Evolutionary conservation across 2,329 filamentous ascomycete species (phyloP).

Genomic region (Albifimbria verrucaria): DNA sequence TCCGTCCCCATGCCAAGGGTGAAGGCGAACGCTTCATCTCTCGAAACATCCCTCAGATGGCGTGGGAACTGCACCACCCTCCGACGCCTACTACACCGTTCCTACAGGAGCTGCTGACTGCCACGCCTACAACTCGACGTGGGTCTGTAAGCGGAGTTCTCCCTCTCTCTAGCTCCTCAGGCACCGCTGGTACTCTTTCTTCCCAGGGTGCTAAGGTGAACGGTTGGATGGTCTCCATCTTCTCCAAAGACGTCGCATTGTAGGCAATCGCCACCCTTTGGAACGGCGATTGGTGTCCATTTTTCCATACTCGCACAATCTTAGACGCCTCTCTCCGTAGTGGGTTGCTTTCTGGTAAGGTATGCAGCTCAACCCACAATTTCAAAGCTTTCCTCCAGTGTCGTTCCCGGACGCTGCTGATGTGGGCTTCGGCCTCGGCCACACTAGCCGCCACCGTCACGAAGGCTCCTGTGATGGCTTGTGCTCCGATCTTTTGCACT

Average conservation of each 20-base stretch:
- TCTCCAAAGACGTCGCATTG: background rate
- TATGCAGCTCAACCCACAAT: slow-evolving; percentile 5
- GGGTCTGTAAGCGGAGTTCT: background rate
- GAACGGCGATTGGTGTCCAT: background rate
- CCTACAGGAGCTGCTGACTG: background rate
- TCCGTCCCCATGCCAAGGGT: background rate
- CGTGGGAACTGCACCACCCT: background rate
- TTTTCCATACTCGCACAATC: slow-evolving; percentile 1
- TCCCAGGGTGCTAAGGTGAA: background rate
- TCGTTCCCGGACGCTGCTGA: slow-evolving; percentile 5
- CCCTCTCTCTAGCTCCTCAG: background rate
- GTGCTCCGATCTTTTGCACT: slow-evolving; percentile 4
- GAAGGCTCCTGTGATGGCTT: slow-evolving; percentile 7
- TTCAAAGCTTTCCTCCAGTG: slow-evolving; percentile 5
- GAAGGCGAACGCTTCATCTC: background rate
- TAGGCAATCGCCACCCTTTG: background rate
- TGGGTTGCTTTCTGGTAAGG: slow-evolving; percentile 6
- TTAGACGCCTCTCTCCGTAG: slow-evolving; percentile 5
- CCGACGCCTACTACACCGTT: background rate
- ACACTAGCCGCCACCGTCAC: slow-evolving; percentile 5
- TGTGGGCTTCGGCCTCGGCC: slow-evolving; percentile 5
- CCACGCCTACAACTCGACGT: background rate
- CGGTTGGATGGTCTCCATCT: background rate
- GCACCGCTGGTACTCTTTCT: background rate
- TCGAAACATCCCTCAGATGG: background rate